Conservation (phyloP, 2,329 filamentous ascomycete species). For the Didymella sp. region DNA sequence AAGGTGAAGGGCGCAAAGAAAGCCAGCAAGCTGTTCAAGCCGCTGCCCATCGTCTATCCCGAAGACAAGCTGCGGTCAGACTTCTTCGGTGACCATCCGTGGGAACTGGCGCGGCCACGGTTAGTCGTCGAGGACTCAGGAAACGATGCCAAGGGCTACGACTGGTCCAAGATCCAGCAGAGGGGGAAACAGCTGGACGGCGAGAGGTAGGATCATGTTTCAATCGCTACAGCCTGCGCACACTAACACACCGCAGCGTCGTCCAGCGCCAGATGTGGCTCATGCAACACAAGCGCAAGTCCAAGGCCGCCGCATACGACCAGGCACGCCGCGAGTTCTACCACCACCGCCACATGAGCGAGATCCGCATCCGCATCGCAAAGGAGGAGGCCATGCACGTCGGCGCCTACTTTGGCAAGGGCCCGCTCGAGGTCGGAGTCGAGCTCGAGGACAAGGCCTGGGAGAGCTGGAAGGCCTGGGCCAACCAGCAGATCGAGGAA, state of each 20-base stretch:
- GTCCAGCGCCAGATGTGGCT: slow-evolving; percentile 91
- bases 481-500: slow-evolving; percentile 60
- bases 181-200: slow-evolving; percentile 78
- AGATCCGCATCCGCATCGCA: slow-evolving; percentile 82
- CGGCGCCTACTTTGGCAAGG: slow-evolving; percentile 87
- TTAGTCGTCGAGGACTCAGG: slow-evolving; percentile 86
- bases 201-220: slow-evolving; percentile 68
- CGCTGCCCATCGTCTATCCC: slow-evolving; percentile 76
- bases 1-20: slow-evolving; percentile 55
- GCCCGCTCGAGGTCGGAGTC: slow-evolving; percentile 77
- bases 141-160: slow-evolving; percentile 74
- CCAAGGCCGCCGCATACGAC: slow-evolving; percentile 79
- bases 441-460: slow-evolving; percentile 79
- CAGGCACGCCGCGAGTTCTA: slow-evolving; percentile 90
- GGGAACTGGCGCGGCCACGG: slow-evolving; percentile 90
- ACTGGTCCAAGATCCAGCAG: slow-evolving; percentile 84
- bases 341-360: slow-evolving; percentile 77
- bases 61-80: slow-evolving; percentile 81
- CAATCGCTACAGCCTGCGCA: no score
- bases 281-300: slow-evolving; percentile 64
- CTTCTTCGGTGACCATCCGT: slow-evolving; percentile 95
- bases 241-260: slow-evolving; percentile 65
- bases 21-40: slow-evolving; percentile 79
- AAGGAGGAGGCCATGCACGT: slow-evolving; percentile 85
- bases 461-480: slow-evolving; percentile 87